These are phyloP conservation scores for Ganoderma sp. DNA, from an alignment of 1,284 basidiomycete species.

Conservation along the genomic window DNA sequence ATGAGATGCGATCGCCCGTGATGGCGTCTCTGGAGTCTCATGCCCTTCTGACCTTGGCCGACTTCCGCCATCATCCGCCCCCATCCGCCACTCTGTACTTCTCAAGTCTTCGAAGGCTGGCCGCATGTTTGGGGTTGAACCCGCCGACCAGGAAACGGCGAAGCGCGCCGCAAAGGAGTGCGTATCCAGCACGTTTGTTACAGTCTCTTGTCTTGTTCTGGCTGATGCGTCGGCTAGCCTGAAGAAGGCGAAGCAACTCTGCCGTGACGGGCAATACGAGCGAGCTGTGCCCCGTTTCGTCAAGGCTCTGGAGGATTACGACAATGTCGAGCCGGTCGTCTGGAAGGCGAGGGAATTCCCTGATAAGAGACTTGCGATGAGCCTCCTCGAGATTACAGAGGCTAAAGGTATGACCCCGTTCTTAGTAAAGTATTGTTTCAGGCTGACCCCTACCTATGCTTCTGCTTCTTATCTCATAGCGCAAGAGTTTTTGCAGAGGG, in stretches of 20 bases:
- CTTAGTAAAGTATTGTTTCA: neutral
- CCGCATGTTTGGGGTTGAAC: neutral
- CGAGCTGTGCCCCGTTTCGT: constrained; percentile 29
- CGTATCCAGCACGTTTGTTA: neutral
- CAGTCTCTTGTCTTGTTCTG: neutral
- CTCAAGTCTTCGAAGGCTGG: neutral
- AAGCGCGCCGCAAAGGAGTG: constrained; percentile 2
- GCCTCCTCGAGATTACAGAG: constrained; percentile 24
- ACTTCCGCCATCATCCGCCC: neutral
- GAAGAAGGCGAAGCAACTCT: neutral
- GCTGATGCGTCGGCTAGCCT: neutral
- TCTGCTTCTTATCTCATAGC: neutral
- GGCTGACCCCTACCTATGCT: neutral
- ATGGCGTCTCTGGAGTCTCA: neutral
- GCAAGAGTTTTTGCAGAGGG: constrained; percentile 30
- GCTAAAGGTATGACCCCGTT: constrained; percentile 22
- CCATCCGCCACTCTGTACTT: neutral
- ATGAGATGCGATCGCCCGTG: constrained; percentile 4
- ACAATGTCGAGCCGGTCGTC: constrained; percentile 31
- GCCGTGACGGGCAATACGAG: constrained; percentile 2
- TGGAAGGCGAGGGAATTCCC: constrained; percentile 24
- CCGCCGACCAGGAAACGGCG: neutral
- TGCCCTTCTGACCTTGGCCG: neutral
- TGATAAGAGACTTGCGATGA: constrained; percentile 19
- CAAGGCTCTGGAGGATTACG: constrained; percentile 31